These are phyloP conservation scores for Cercospora sp. DNA, from an alignment of 2,329 filamentous ascomycete genomes.

Conservation along the genomic window DNA sequence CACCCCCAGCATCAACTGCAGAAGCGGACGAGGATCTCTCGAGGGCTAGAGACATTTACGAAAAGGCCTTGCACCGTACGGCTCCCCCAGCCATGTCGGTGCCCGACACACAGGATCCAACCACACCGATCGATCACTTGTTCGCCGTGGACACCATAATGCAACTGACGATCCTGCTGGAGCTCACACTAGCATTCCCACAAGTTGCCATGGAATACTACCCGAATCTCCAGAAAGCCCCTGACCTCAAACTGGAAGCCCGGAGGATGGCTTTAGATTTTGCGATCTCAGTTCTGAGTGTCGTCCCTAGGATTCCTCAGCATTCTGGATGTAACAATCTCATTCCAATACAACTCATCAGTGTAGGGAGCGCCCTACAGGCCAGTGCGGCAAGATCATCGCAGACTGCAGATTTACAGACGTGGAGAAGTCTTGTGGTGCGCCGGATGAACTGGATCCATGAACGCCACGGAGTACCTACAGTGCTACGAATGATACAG, in stretches of 20 bases:
- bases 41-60: slow-evolving; percentile 12
- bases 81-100: slow-evolving; percentile 3
- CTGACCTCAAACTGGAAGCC: neutral
- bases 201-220: neutral
- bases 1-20: neutral
- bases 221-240: neutral
- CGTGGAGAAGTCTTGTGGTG: neutral
- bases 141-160: slow-evolving; percentile 18
- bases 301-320: neutral
- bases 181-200: slow-evolving; percentile 21
- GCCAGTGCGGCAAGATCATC: neutral
- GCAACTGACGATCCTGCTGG: slow-evolving; percentile 16
- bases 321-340: neutral
- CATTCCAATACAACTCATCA: neutral
- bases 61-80: slow-evolving; percentile 5
- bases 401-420: neutral
- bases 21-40: neutral
- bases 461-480: neutral
- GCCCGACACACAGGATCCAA: slow-evolving; percentile 19
- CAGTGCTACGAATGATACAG: slow-evolving; percentile 10
- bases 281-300: slow-evolving; percentile 3
- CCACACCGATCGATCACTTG: slow-evolving; percentile 19
- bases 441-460: neutral
- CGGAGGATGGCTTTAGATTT: neutral
- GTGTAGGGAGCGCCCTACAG: neutral